Evolutionary conservation across 192 early-diverging fungal genomes (phyloP).

Genomic region (Coemansia erecta): DNA sequence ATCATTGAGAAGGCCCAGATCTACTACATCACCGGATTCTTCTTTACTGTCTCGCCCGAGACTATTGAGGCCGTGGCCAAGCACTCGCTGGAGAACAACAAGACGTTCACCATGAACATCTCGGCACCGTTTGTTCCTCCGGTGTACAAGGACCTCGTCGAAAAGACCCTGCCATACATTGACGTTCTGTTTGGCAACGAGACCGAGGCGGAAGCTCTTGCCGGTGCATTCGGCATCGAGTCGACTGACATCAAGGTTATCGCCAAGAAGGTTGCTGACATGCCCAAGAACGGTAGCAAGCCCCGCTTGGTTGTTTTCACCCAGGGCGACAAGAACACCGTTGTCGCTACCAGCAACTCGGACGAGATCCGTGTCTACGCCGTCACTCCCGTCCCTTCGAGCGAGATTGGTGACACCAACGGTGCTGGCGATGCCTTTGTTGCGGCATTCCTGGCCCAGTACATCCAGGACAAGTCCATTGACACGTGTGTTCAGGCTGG

Average conservation of each 20-base stretch:
- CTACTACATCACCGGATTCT: constrained; percentile 95
- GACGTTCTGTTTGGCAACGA: constrained; percentile 98
- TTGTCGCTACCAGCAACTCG: constrained; percentile 61
- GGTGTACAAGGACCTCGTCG: constrained; percentile 85
- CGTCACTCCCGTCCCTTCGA: constrained; percentile 57
- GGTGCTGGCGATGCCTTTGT: constrained; percentile 97
- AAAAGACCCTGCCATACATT: constrained; percentile 78
- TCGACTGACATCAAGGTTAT: constrained; percentile 77
- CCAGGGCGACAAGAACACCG: constrained; percentile 58
- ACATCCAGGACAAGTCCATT: constrained; percentile 68
- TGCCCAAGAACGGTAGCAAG: constrained; percentile 76
- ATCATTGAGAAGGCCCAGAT: constrained; percentile 82
- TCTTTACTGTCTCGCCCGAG: constrained; percentile 85
- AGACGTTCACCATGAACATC: constrained; percentile 90
- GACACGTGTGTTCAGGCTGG: constrained; percentile 77
- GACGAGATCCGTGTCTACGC: constrained; percentile 62
- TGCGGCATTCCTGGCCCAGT: constrained; percentile 88
- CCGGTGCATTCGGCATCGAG: constrained; percentile 66
- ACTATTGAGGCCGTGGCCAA: constrained; percentile 84
- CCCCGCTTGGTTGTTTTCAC: constrained; percentile 91
- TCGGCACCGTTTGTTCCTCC: constrained; percentile 94
- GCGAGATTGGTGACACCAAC: constrained; percentile 93
- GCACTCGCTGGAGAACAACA: constrained; percentile 81
- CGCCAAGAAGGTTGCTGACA: constrained; percentile 75
- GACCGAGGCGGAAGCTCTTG: constrained; percentile 86